Base-by-base conservation (phyloP, 768 basidiomycete genomes). In the Lactarius evosmus region DNA sequence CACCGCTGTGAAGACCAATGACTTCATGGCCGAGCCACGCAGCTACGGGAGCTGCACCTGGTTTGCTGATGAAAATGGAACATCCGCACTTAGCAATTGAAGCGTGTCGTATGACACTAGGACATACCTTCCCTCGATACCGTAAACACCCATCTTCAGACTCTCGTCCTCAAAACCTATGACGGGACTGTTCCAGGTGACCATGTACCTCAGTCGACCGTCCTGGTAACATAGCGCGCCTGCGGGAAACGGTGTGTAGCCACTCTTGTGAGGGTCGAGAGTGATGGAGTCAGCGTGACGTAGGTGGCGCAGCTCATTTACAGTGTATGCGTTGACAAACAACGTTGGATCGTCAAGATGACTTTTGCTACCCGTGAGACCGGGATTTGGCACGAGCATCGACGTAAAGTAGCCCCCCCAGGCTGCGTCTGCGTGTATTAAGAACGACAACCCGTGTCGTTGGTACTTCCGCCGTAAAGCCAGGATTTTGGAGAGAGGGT, bases 331-430 rank as follows among this genome's bases (percentile, higher is more conserved):
- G 27, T 69, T 70, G 11, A 79, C 61, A 27, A 75, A 69, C 32
- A 75, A 56, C 11, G 67, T 65, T 4, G 77, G 77, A 16, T 68
- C 67, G 46, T 68, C 59, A 14, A 55, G 44, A 25, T 2, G 32
- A 12, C 30, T 56, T 34, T 40, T 30, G 33, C 19, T 29, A 9
- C 22, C 36, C 4, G 49, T 25, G 17, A 22, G 16, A 16, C 25
- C 22, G 3, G 67, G 66, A 52, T 60, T 63, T 12, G 67, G 66
- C 1, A 63, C 70, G 34, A 76, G 64, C 68, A 74, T 74, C 3
- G 73, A 72, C 4, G 74, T 69, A 61, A 80, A 82, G 68, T 81
- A 82, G 5, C 76, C 77, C 5, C 80, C 80, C 80, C 79, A 81
- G 1, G 80, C 80, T 6, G 76, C 80, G 61, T 82, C 79, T 19